Conservation (phyloP, 345 rosid species). For the Salix koriyanagi region DNA sequence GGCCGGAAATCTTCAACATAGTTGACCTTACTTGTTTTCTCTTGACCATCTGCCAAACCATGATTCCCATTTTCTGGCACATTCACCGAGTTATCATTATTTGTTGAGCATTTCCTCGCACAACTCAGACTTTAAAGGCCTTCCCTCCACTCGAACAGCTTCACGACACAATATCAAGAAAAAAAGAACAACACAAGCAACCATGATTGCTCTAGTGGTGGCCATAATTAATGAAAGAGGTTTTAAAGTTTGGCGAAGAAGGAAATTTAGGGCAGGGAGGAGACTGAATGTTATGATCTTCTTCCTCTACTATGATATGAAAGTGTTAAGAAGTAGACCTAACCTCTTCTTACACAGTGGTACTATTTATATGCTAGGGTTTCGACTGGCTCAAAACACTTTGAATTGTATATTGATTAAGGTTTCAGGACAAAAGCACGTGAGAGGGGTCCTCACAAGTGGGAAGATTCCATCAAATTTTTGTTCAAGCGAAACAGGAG, state of each 20-base stretch:
- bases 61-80: slow-evolving; percentile 4
- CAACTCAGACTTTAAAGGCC: slow-evolving; percentile 23
- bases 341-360: not conserved
- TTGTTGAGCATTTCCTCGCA: slow-evolving; percentile 17
- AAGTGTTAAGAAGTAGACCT: not conserved
- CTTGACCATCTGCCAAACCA: slow-evolving; percentile 5
- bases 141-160: slow-evolving; percentile 29
- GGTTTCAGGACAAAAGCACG: slow-evolving; percentile 26
- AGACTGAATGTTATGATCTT: not conserved
- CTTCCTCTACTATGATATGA: not conserved
- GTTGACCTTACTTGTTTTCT: slow-evolving; percentile 16
- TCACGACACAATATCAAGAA: slow-evolving; percentile 30
- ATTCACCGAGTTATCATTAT: not conserved
- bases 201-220: not conserved
- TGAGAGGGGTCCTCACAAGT: slow-evolving; percentile 21
- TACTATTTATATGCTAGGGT: slow-evolving; percentile 2
- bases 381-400: not conserved
- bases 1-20: slow-evolving; percentile 32
- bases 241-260: not conserved
- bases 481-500: slow-evolving; percentile 1
- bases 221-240: slow-evolving; percentile 24
- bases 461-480: slow-evolving; percentile 26
- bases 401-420: not conserved
- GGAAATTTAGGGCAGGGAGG: not conserved
- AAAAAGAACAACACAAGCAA: slow-evolving; percentile 20